Evolutionary conservation across 108 stramenopile species (phyloP).

Genomic region (Hondaea fermentalgiana): DNA sequence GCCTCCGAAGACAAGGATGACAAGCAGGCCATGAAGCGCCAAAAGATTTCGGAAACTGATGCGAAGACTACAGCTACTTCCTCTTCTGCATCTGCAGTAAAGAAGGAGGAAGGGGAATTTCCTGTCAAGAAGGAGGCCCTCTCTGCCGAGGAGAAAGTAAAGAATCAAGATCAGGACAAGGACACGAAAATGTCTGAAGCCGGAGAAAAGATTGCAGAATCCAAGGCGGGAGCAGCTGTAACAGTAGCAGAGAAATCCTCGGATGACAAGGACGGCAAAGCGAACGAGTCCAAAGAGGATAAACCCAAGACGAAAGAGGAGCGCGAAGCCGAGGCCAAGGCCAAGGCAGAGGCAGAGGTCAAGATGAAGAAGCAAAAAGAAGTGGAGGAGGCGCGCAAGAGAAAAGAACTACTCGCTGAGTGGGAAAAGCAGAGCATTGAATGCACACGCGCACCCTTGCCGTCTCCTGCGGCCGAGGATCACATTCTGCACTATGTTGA

Average conservation of each 20-base stretch:
- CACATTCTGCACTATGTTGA: constrained; percentile 3
- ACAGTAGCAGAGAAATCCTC: too few relatives aligned
- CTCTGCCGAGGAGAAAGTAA: background rate
- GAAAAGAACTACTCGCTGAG: constrained; percentile 59
- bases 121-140: too few relatives aligned
- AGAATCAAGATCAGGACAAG: too few relatives aligned
- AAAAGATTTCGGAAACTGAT: background rate
- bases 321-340: background rate
- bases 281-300: background rate
- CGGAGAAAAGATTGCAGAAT: too few relatives aligned
- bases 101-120: too few relatives aligned
- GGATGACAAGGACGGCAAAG: background rate
- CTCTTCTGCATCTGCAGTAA: background rate
- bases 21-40: background rate
- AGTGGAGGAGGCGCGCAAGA: constrained; percentile 56
- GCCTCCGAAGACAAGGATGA: background rate
- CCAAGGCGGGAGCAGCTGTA: too few relatives aligned
- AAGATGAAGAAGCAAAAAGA: constrained; percentile 46
- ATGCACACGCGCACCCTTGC: background rate
- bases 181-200: too few relatives aligned
- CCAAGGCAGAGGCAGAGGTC: constrained; percentile 30
- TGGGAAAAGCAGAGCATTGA: background rate
- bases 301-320: background rate
- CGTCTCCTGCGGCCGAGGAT: background rate
- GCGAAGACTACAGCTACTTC: background rate